phyloP scores from a whole-genome alignment of 2,329 filamentous ascomycete genomes.

The Xylariaceae sp. region DNA sequence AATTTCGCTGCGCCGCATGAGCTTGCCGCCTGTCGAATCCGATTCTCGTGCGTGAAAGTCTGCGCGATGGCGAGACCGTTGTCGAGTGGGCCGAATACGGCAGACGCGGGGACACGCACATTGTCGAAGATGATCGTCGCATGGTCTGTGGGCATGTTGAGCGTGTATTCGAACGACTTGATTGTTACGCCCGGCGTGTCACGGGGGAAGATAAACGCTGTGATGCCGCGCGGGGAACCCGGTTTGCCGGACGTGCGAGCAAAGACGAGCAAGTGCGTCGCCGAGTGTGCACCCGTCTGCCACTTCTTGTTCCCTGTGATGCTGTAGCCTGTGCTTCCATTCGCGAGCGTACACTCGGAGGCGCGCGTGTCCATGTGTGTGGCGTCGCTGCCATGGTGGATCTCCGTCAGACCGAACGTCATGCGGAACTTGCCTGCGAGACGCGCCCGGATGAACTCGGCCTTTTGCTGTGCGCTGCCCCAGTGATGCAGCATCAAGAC shows the following conservation, averaged over 20 bases:
- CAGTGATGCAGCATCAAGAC: constrained; percentile 68
- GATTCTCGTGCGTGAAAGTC: constrained; percentile 71
- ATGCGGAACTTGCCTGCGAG: constrained; percentile 60
- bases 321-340: constrained; percentile 55
- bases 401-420: constrained; percentile 69
- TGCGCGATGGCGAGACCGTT: constrained; percentile 66
- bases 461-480: constrained; percentile 60
- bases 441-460: constrained; percentile 58
- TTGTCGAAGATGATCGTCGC: constrained; percentile 64
- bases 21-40: constrained; percentile 68
- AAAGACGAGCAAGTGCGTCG: constrained; percentile 68
- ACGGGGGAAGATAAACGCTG: constrained; percentile 64
- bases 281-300: constrained; percentile 69
- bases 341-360: constrained; percentile 47
- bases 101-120: constrained; percentile 61
- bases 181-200: constrained; percentile 59
- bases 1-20: constrained; percentile 65
- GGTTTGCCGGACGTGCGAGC: constrained; percentile 61
- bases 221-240: constrained; percentile 63
- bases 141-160: constrained; percentile 72
- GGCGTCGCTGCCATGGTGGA: constrained; percentile 66
- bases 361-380: constrained; percentile 67
- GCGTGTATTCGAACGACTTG: constrained; percentile 67
- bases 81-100: constrained; percentile 59
- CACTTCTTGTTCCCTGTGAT: constrained; percentile 68